These are phyloP conservation scores for Phialocephala subalpina DNA, from an alignment of 2,329 filamentous ascomycete genomes.

Conservation along the genomic window DNA sequence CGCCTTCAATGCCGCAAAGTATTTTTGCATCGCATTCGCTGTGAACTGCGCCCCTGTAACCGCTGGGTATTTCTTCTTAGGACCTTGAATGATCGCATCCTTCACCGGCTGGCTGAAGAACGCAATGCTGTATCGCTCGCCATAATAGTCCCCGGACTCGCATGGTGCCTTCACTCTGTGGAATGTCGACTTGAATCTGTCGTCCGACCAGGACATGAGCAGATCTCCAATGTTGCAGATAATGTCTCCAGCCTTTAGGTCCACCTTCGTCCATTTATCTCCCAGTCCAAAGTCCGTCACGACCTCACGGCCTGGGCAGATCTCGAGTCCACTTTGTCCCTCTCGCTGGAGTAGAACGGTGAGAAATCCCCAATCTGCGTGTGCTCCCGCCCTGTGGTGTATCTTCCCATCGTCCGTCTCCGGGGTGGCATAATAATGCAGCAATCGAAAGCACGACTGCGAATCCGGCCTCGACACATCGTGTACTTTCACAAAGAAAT, in stretches of 20 bases:
- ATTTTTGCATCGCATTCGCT: constrained; percentile 58
- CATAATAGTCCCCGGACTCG: constrained; percentile 61
- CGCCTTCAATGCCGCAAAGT: constrained; percentile 58
- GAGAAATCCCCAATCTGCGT: constrained; percentile 67
- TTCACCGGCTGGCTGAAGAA: constrained; percentile 69
- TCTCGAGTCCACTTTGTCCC: constrained; percentile 67
- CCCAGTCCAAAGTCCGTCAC: constrained; percentile 64
- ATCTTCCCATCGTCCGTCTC: constrained; percentile 46
- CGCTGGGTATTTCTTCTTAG: constrained; percentile 64
- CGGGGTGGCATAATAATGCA: constrained; percentile 61
- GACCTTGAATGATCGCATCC: constrained; percentile 64
- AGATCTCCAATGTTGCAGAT: constrained; percentile 72
- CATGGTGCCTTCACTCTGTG: constrained; percentile 67
- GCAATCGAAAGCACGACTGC: constrained; percentile 58
- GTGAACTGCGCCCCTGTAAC: constrained; percentile 68
- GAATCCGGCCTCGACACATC: constrained; percentile 54
- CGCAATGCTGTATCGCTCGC: constrained; percentile 67
- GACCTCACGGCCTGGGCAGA: constrained; percentile 67
- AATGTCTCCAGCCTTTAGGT: constrained; percentile 58
- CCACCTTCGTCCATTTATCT: constrained; percentile 67
- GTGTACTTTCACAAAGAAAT: constrained; percentile 60
- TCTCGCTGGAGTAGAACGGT: constrained; percentile 67
- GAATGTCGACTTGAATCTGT: constrained; percentile 70
- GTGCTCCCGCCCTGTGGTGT: constrained; percentile 65
- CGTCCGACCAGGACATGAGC: constrained; percentile 71